Base-by-base conservation (phyloP, 345 rosid genomes). In the Dovyalis caffra region DNA sequence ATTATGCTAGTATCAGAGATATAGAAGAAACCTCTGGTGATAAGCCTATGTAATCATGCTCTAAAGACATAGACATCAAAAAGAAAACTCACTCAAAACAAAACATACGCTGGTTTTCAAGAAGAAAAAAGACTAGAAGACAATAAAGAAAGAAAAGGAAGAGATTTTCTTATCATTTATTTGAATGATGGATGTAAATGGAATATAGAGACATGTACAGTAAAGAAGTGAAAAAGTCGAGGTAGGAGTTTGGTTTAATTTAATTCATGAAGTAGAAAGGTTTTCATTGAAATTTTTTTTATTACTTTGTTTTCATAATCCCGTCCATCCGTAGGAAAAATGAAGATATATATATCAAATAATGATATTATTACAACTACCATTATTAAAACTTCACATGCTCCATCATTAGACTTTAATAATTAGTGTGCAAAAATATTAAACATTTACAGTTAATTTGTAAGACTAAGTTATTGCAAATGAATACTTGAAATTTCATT, bases 1-100 rank as follows among this genome's bases (percentile, higher is more conserved):
- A 8, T 58, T 25, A 8, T 34, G 61, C 66, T 70, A 60, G 58
- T 72, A 64, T 63, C 87, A 77, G 86, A 80, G 77, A 64, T 53
- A 81, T 88, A 77, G 86, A 79, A 79, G 84, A 62, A 78, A 80
- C 78, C 78, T 81, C 89, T 25, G 78, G 33, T 68, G 84, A 79
- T 61, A 86, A 86, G 51, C 90, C 83, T 84, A 84, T 82, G 85
- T 80, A 86, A 81, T 87, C 88, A 84, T 85, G 89, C 85, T 85
- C 84, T 74, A 74, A 72, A 45, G 77, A 70, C 68, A 77, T 82
- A 80, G 84, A 82, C 90, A 86, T 83, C 64, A 74, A 73, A 67
- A 47, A 43, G 20, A 73, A 14, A 32, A 51, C 66, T 23, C 64
- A 5, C 38, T 40, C 61, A n/a, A 29, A 72, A 16, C 61, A 37